Evolutionary conservation across 1,139 yeast species (phyloP).

Genomic region (Scheffersomyces illinoinensis): DNA sequence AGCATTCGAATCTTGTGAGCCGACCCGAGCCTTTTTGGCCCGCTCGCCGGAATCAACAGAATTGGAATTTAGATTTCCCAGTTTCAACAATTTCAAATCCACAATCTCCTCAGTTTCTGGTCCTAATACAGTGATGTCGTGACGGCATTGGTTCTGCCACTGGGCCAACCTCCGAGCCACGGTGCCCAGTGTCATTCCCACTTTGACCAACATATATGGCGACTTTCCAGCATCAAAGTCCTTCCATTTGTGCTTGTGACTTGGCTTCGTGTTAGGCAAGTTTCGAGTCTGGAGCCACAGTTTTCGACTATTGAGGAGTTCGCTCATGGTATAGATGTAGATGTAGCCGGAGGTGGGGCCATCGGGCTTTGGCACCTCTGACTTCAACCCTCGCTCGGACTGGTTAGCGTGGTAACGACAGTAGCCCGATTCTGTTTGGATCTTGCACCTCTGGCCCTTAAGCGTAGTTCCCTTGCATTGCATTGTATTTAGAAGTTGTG

Average conservation of each 20-base stretch:
- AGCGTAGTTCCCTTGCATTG: constrained; percentile 36
- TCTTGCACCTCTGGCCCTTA: constrained; percentile 32
- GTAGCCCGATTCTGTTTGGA: constrained; percentile 19
- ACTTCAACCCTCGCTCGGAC: background rate
- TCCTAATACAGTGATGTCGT: constrained; percentile 33
- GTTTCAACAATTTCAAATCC: constrained; percentile 3
- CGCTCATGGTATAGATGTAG: constrained; percentile 53
- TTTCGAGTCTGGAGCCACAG: constrained; percentile 37
- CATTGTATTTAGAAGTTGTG: background rate
- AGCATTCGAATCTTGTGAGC: constrained; percentile 2
- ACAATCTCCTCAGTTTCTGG: constrained; percentile 8
- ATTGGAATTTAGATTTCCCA: background rate
- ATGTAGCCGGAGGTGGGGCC: constrained; percentile 38
- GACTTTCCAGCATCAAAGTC: constrained; percentile 41
- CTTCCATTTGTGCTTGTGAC: constrained; percentile 29
- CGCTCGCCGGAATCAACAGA: background rate
- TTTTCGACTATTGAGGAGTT: constrained; percentile 27
- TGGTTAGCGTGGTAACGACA: constrained; percentile 27
- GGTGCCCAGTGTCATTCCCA: constrained; percentile 55
- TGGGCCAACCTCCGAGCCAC: constrained; percentile 47
- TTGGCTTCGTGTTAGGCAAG: constrained; percentile 23
- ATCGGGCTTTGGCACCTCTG: constrained; percentile 5
- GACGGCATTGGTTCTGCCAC: constrained; percentile 58
- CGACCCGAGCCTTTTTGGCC: constrained; percentile 1
- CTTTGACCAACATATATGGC: constrained; percentile 46